Percentiles rank a stretch among this genome's conserved stretches.
phyloP scores from a whole-genome alignment of 805 yeast genomes.

The Yarrowia sp. region DNA sequence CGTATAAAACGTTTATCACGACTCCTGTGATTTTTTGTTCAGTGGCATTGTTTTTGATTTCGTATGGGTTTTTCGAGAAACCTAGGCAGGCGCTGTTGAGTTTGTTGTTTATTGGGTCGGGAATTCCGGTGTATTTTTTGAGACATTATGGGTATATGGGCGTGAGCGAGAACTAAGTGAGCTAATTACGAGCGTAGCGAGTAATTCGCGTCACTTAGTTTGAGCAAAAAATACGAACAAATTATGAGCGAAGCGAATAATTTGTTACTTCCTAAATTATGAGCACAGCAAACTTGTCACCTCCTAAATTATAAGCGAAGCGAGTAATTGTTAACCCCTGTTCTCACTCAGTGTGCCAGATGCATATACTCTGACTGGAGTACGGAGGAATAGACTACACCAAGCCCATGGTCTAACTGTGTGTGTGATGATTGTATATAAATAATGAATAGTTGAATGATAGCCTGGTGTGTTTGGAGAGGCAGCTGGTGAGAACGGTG shows the following conservation, averaged over 20 bases:
- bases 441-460: too few species aligned
- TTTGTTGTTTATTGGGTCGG: slow-evolving; percentile 35
- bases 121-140: slow-evolving; percentile 38
- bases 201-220: too few species aligned
- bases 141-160: slow-evolving; percentile 24
- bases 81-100: slow-evolving; percentile 39
- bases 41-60: slow-evolving; percentile 41
- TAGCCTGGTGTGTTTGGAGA: too few species aligned
- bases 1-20: slow-evolving; percentile 40
- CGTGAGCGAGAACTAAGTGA: neutral
- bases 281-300: neutral
- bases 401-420: too few species aligned
- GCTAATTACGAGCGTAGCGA: neutral
- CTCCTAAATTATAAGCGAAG: neutral
- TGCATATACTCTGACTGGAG: too few species aligned
- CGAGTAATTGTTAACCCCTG: too few species aligned
- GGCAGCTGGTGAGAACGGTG: too few species aligned
- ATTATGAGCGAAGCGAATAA: neutral
- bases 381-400: too few species aligned
- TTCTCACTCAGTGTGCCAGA: too few species aligned
- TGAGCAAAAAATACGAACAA: too few species aligned
- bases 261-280: neutral
- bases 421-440: too few species aligned
- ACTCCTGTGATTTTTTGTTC: slow-evolving; percentile 43
- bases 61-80: slow-evolving; percentile 38